phyloP scores from a whole-genome alignment of 139 green algal genomes.

The Diplosphaera chodatii region DNA sequence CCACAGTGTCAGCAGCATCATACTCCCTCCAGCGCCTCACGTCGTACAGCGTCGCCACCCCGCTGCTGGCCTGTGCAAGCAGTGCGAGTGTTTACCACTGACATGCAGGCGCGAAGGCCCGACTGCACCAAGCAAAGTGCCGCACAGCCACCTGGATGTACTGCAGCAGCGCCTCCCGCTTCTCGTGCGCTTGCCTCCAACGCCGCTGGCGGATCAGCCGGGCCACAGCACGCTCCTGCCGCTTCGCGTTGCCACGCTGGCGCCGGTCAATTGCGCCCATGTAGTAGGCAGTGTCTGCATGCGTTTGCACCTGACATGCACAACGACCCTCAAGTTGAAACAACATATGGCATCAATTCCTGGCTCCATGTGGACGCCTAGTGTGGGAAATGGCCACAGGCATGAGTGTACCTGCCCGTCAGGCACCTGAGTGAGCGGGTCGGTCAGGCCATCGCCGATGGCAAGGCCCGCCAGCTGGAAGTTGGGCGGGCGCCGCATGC shows the following conservation, averaged over 20 bases:
- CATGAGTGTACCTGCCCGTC: too few relatives aligned
- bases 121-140: too few relatives aligned
- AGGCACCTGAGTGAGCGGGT: slow-evolving; percentile 80
- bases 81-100: too few relatives aligned
- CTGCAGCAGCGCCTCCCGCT: slow-evolving; percentile 25
- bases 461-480: slow-evolving; percentile 64
- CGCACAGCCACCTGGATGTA: too few relatives aligned
- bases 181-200: slow-evolving; percentile 36
- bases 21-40: slow-evolving; percentile 40
- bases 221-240: slow-evolving; percentile 22
- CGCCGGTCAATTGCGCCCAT: slow-evolving; percentile 41
- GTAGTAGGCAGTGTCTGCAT: slow-evolving; percentile 40
- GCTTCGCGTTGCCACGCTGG: slow-evolving; percentile 20
- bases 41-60: slow-evolving; percentile 54
- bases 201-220: slow-evolving; percentile 23
- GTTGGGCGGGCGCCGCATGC: slow-evolving; percentile 5
- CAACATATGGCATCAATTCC: too few relatives aligned
- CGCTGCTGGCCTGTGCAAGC: too few relatives aligned
- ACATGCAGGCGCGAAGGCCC: too few relatives aligned
- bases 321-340: too few relatives aligned
- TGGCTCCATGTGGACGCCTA: too few relatives aligned
- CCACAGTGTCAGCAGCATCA: slow-evolving; percentile 42
- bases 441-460: slow-evolving; percentile 91
- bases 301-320: slow-evolving; percentile 50
- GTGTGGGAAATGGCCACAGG: too few relatives aligned